phyloP scores from a whole-genome alignment of 768 basidiomycete species.

The Clitopilus hobsonii region DNA sequence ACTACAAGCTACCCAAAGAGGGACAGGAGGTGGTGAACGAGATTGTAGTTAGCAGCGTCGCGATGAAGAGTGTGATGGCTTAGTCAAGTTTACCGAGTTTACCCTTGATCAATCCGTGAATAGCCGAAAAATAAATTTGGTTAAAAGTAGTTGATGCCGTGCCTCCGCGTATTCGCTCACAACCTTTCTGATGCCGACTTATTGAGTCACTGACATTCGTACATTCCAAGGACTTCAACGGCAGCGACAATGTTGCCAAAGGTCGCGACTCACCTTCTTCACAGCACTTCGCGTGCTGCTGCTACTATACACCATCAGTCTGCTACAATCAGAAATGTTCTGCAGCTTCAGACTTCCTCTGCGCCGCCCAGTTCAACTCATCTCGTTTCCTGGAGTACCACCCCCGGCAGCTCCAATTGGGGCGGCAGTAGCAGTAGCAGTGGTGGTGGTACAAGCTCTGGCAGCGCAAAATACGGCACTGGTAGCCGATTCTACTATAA shows the following conservation, averaged over 20 bases:
- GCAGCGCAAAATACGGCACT: constrained; percentile 67
- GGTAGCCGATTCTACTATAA: constrained; percentile 73
- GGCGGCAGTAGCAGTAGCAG: constrained; percentile 29
- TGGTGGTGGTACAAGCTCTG: constrained; percentile 61
- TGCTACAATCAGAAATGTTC: constrained; percentile 70
- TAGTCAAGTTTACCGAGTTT: constrained; percentile 11
- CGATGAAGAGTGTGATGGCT: constrained; percentile 69
- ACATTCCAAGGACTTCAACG: background rate
- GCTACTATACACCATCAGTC: constrained; percentile 71
- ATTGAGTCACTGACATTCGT: background rate
- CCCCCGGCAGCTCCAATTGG: constrained; percentile 42
- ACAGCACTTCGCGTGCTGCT: constrained; percentile 73
- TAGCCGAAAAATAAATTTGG: constrained; percentile 8
- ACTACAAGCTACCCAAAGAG: constrained; percentile 67
- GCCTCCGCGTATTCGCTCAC: constrained; percentile 6
- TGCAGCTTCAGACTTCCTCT: constrained; percentile 59
- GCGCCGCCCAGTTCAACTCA: constrained; percentile 36
- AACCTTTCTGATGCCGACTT: background rate
- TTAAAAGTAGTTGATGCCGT: constrained; percentile 9
- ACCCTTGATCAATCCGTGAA: constrained; percentile 6
- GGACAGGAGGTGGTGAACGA: constrained; percentile 46
- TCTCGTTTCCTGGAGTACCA: constrained; percentile 34
- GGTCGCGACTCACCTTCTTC: constrained; percentile 73
- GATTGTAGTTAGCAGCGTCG: constrained; percentile 73
- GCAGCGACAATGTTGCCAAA: constrained; percentile 66